A percentile compares a stretch with the other conserved stretches of the same genome.
phyloP scores from a whole-genome alignment of 139 green algal species.

The Micractinium conductrix region DNA sequence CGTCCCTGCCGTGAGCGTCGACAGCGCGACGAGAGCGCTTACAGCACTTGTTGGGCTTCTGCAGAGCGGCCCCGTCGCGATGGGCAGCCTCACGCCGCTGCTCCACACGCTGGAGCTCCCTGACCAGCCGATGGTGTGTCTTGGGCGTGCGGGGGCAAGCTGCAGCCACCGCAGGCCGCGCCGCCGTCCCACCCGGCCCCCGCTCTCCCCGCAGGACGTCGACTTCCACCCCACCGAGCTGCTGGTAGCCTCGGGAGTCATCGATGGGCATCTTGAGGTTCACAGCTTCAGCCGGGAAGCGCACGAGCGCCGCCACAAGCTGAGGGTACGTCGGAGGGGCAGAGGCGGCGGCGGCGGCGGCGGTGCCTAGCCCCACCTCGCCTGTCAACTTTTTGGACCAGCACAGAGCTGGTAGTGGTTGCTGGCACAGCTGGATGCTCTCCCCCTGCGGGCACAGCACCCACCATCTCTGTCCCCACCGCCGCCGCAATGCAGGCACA shows the following conservation, averaged over 20 bases:
- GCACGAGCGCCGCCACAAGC: conserved; percentile 15
- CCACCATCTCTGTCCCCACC: background rate
- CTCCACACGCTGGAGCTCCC: conserved; percentile 44
- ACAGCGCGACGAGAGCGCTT: no score
- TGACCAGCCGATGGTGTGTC: conserved; percentile 58
- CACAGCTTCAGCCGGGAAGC: conserved; percentile 37
- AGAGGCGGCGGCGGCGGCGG: no score
- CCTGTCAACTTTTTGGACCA: no score
- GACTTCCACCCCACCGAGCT: conserved; percentile 52
- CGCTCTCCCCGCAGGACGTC: conserved; percentile 43
- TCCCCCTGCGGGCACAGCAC: background rate
- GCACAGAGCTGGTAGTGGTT: no score
- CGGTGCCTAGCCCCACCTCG: background rate
- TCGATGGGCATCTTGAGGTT: conserved; percentile 59
- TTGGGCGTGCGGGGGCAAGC: background rate
- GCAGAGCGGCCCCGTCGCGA: no score
- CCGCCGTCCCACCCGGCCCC: background rate
- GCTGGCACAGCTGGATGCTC: background rate
- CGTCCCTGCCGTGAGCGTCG: no score
- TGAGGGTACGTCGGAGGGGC: background rate
- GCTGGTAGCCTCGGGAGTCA: conserved; percentile 60
- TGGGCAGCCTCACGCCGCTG: conserved; percentile 39
- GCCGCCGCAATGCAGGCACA: conserved; percentile 14
- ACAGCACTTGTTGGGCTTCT: no score
- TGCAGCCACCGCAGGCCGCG: background rate